phyloP scores from a whole-genome alignment of 2,329 filamentous ascomycete species.

The Venturia carpophila region DNA sequence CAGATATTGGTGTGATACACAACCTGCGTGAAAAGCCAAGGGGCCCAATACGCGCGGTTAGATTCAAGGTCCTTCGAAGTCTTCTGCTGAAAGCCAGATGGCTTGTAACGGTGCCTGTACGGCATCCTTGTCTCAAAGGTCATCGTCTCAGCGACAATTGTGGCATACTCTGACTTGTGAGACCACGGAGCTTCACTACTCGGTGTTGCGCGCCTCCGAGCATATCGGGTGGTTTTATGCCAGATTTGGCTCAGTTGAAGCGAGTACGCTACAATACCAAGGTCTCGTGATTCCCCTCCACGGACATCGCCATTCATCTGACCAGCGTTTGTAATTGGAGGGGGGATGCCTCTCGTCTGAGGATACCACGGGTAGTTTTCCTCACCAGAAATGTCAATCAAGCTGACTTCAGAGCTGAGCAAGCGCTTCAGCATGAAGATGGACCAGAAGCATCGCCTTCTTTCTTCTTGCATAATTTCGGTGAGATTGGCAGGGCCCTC shows the following conservation, averaged over 20 bases:
- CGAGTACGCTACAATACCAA: constrained; percentile 41
- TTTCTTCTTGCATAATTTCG: constrained; percentile 25
- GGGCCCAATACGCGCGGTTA: constrained; percentile 46
- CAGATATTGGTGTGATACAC: constrained; percentile 47
- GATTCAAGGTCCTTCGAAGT: constrained; percentile 36
- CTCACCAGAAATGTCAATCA: constrained; percentile 32
- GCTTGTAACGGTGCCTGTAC: constrained; percentile 43
- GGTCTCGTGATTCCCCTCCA: constrained; percentile 23
- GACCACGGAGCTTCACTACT: constrained; percentile 42
- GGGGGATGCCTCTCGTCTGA: constrained; percentile 29
- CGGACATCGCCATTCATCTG: constrained; percentile 21
- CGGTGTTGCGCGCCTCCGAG: constrained; percentile 38
- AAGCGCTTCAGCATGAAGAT: constrained; percentile 28
- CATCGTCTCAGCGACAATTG: constrained; percentile 44
- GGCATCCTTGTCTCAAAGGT: constrained; percentile 47
- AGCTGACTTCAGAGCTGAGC: constrained; percentile 25
- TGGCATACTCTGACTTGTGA: constrained; percentile 45
- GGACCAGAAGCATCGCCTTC: constrained; percentile 30
- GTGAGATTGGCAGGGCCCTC: constrained; percentile 25
- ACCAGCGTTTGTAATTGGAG: constrained; percentile 22
- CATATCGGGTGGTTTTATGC: constrained; percentile 42
- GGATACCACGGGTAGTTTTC: constrained; percentile 32
- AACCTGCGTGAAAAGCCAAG: constrained; percentile 47
- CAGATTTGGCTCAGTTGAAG: constrained; percentile 42
- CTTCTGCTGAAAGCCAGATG: constrained; percentile 40